Evolutionary conservation across 192 early-diverging fungal species (phyloP).

Genomic region (Linnemannia elongata): DNA sequence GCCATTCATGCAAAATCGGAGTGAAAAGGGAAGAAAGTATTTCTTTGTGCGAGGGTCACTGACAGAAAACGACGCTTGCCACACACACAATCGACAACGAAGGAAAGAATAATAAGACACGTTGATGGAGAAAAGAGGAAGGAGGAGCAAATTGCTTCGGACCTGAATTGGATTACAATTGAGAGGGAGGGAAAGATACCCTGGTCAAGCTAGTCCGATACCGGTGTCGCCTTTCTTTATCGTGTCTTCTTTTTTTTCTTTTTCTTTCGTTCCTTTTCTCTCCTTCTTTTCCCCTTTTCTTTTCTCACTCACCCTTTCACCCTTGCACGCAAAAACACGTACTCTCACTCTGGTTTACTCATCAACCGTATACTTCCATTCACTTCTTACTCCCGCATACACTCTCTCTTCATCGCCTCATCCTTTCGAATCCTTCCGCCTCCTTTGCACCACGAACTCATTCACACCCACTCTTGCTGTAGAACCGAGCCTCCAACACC

Average conservation of each 20-base stretch:
- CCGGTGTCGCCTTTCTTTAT: no score
- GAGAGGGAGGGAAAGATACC: no score
- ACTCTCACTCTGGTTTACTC: no score
- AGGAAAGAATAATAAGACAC: background rate
- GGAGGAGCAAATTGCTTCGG: background rate
- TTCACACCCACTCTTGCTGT: background rate
- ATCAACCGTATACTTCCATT: no score
- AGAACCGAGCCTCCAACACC: background rate
- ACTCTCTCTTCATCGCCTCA: background rate
- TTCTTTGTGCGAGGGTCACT: background rate
- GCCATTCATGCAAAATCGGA: constrained; percentile 3
- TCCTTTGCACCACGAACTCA: background rate
- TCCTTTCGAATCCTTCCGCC: background rate
- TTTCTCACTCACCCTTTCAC: no score
- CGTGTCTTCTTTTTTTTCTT: no score
- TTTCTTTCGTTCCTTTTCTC: no score
- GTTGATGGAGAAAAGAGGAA: background rate
- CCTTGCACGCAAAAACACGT: no score
- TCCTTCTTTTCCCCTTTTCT: no score
- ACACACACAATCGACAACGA: background rate
- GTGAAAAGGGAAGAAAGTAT: background rate
- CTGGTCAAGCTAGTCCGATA: no score
- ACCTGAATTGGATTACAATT: no score
- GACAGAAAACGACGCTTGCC: background rate
- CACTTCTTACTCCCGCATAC: background rate